A percentile compares a stretch with the other conserved stretches of the same genome.
These are phyloP conservation scores for Neurospora sp. DNA, from an alignment of 495 filamentous ascomycete genomes.

Conservation along the genomic window DNA sequence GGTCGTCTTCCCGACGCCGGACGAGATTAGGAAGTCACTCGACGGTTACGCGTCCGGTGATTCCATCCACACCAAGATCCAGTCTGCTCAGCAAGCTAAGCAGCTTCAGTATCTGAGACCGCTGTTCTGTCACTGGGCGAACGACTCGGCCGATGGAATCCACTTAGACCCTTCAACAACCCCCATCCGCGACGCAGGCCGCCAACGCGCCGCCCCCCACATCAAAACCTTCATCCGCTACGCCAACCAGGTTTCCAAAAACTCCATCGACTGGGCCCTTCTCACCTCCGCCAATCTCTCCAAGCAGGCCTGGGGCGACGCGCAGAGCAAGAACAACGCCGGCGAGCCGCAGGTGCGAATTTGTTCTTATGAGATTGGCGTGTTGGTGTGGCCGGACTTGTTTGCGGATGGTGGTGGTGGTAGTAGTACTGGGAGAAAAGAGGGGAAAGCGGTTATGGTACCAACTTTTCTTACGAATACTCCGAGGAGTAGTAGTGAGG, in stretches of 20 bases:
- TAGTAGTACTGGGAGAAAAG: neutral
- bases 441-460: conserved; percentile 46
- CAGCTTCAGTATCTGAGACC: conserved; percentile 68
- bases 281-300: conserved; percentile 79
- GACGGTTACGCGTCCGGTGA: conserved; percentile 69
- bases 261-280: conserved; percentile 90
- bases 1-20: conserved; percentile 70
- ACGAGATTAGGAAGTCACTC: conserved; percentile 68
- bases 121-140: conserved; percentile 61
- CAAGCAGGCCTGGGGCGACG: conserved; percentile 82
- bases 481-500: conserved; percentile 17
- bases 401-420: conserved; percentile 25
- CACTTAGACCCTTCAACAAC: neutral
- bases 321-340: conserved; percentile 21
- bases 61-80: conserved; percentile 73
- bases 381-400: conserved; percentile 73
- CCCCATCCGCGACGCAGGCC: conserved; percentile 32
- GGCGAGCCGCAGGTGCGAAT: conserved; percentile 50
- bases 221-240: conserved; percentile 87
- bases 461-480: conserved; percentile 55
- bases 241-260: conserved; percentile 26
- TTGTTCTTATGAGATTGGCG: conserved; percentile 77
- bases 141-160: conserved; percentile 32
- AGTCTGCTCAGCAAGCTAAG: conserved; percentile 55
- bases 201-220: conserved; percentile 77